Evolutionary conservation across 371 early-diverging fungal species (phyloP).

Genomic region (Apophysomyces variabilis): DNA sequence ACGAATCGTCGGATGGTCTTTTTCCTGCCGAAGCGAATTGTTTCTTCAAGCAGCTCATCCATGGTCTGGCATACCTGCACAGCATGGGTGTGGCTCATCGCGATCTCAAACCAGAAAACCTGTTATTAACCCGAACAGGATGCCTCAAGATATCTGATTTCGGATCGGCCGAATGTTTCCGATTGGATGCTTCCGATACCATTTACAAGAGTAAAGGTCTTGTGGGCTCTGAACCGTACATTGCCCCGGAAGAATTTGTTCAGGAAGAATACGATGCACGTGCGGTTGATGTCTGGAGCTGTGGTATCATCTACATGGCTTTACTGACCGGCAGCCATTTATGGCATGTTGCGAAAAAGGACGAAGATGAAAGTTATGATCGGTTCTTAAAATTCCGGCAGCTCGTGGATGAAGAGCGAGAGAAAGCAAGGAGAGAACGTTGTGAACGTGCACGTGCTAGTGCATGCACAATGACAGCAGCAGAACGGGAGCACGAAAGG

Average conservation of each 20-base stretch:
- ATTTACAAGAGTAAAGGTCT: constrained; percentile 51
- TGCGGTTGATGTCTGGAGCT: constrained; percentile 46
- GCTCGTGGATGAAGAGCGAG: constrained; percentile 19
- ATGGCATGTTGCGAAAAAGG: constrained; percentile 39
- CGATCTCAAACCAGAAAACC: constrained; percentile 77
- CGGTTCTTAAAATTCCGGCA: constrained; percentile 23
- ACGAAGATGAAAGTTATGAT: constrained; percentile 29
- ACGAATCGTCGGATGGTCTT: constrained; percentile 69
- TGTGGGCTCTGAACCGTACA: constrained; percentile 64
- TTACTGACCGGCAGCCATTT: constrained; percentile 40
- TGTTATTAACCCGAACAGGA: constrained; percentile 76
- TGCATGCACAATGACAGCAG: constrained; percentile 24
- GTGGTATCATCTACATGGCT: constrained; percentile 42
- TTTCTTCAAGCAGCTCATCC: constrained; percentile 61
- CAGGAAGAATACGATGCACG: constrained; percentile 36
- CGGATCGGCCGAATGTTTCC: constrained; percentile 63
- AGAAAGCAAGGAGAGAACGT: constrained; percentile 34
- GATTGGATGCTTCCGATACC: constrained; percentile 35
- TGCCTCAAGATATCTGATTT: constrained; percentile 91
- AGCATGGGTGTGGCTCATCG: constrained; percentile 66
- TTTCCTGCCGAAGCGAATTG: constrained; percentile 51
- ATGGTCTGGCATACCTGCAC: constrained; percentile 60
- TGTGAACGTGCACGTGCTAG: constrained; percentile 33
- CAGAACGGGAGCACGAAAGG: constrained; percentile 39
- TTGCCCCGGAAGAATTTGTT: constrained; percentile 58